phyloP scores from a whole-genome alignment of 2,329 filamentous ascomycete species.

The Aspergillus sp. region DNA sequence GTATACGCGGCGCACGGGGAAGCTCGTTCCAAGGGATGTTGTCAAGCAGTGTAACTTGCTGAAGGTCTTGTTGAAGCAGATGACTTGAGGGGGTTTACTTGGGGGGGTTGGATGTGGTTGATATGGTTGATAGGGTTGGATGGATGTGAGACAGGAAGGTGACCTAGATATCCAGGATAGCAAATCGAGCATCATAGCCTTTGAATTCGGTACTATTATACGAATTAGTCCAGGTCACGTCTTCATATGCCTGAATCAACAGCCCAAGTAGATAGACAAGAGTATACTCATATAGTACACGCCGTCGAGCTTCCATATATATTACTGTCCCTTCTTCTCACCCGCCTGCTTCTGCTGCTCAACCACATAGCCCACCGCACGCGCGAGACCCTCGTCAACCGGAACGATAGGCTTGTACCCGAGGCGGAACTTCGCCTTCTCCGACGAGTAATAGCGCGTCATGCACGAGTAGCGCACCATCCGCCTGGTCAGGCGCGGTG shows the following conservation, averaged over 20 bases:
- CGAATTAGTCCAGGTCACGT: too few relatives aligned
- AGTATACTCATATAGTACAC: too few relatives aligned
- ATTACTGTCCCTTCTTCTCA: slow-evolving; percentile 34
- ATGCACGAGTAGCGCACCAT: slow-evolving; percentile 40
- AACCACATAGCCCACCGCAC: slow-evolving; percentile 35
- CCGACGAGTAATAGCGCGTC: slow-evolving; percentile 39
- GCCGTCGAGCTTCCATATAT: too few relatives aligned
- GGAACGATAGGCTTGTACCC: slow-evolving; percentile 37
- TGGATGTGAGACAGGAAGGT: neutral
- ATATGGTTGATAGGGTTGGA: too few relatives aligned
- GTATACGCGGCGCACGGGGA: slow-evolving; percentile 9
- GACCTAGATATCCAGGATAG: too few relatives aligned
- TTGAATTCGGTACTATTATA: too few relatives aligned
- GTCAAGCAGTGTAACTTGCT: slow-evolving; percentile 16
- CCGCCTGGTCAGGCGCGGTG: slow-evolving; percentile 36
- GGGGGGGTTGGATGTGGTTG: too few relatives aligned
- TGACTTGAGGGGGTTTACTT: slow-evolving; percentile 5
- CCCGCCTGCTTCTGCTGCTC: slow-evolving; percentile 21
- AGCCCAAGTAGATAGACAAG: too few relatives aligned
- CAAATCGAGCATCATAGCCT: too few relatives aligned
- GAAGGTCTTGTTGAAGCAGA: slow-evolving; percentile 9
- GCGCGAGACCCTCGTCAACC: slow-evolving; percentile 38
- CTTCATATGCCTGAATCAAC: too few relatives aligned
- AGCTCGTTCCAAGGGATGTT: slow-evolving; percentile 6
- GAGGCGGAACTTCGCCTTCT: slow-evolving; percentile 38